Evolutionary conservation across 2,329 filamentous ascomycete genomes (phyloP).

Genomic region (Dothistroma septosporum): DNA sequence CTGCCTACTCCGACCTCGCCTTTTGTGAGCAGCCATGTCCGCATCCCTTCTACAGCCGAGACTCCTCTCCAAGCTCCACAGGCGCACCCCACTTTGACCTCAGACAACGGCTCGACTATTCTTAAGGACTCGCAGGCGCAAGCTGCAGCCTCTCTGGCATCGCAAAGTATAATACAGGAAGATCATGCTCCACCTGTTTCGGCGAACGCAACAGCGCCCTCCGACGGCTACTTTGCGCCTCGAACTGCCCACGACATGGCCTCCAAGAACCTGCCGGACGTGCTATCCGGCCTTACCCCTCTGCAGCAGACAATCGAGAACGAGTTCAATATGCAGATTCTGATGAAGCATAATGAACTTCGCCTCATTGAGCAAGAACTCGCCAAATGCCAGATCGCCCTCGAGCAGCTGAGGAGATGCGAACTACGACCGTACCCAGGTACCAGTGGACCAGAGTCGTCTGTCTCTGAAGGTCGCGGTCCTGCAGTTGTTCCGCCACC

Average conservation of each 20-base stretch:
- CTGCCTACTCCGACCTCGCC: constrained; percentile 14
- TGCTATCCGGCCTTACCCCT: constrained; percentile 38
- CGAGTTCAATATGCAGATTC: constrained; percentile 84
- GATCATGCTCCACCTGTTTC: not conserved
- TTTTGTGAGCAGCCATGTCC: constrained; percentile 4
- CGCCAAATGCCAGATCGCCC: constrained; percentile 86
- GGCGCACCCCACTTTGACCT: not conserved
- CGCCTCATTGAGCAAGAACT: constrained; percentile 93
- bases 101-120: not conserved
- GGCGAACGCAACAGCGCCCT: not conserved
- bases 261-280: constrained; percentile 8
- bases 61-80: not conserved
- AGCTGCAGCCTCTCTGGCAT: not conserved
- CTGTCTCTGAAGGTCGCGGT: constrained; percentile 71
- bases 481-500: constrained; percentile 60
- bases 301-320: constrained; percentile 73
- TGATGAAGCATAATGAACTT: constrained; percentile 91
- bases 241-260: constrained; percentile 11
- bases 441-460: constrained; percentile 60
- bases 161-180: not conserved
- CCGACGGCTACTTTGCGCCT: constrained; percentile 6
- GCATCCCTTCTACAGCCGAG: constrained; percentile 5
- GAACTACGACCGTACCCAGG: constrained; percentile 86
- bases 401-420: constrained; percentile 91
- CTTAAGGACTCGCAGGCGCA: not conserved